Evolutionary conservation across 345 rosid genomes (phyloP).

Genomic region (Pistacia vera): DNA sequence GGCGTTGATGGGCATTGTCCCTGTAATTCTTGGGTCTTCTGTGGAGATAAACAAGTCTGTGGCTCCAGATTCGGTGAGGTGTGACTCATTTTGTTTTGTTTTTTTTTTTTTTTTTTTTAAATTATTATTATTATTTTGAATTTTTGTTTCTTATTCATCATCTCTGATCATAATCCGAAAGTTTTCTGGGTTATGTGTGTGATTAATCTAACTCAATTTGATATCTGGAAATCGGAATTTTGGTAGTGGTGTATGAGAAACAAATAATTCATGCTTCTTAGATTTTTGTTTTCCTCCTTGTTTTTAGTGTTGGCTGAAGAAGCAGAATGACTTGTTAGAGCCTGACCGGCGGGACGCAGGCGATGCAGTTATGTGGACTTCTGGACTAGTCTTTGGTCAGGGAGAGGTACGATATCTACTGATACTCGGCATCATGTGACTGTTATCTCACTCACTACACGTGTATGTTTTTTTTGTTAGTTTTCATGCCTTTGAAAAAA

Average conservation of each 20-base stretch:
- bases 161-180: background rate
- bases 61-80: slow-evolving; percentile 51
- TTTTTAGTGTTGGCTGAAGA: slow-evolving; percentile 41
- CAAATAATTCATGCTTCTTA: background rate
- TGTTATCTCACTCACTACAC: background rate
- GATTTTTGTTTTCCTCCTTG: slow-evolving; percentile 13
- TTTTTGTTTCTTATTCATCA: background rate
- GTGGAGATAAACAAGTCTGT: slow-evolving; percentile 41
- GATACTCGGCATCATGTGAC: background rate
- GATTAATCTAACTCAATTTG: background rate
- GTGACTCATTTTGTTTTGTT: background rate
- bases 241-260: background rate
- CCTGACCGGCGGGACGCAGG: slow-evolving; percentile 29
- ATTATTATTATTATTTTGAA: background rate
- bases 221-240: background rate
- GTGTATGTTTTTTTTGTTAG: background rate
- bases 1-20: slow-evolving; percentile 36
- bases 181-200: background rate
- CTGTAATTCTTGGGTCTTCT: slow-evolving; percentile 55
- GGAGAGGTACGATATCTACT: slow-evolving; percentile 22
- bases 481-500: background rate
- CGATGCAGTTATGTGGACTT: slow-evolving; percentile 35
- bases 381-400: slow-evolving; percentile 38
- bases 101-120: background rate
- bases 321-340: slow-evolving; percentile 29